Conservation (phyloP, 495 filamentous ascomycete species). For the Aspergillus indologenus region DNA sequence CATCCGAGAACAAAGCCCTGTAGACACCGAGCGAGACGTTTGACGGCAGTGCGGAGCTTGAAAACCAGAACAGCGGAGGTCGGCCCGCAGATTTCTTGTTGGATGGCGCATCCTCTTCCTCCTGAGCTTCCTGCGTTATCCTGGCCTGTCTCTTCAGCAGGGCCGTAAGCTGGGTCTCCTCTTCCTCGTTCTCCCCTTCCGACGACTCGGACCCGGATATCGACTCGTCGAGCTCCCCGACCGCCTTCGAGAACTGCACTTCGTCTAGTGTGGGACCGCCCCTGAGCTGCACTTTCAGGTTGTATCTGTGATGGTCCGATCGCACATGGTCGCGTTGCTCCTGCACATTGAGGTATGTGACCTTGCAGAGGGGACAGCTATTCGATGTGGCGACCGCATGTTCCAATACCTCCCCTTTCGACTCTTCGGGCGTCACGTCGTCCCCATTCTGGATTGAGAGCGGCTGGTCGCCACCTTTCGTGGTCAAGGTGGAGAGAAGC, state of each 20-base stretch:
- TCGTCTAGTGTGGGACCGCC: slow-evolving; percentile 68
- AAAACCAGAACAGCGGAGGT: slow-evolving; percentile 82
- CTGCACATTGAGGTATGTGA: slow-evolving; percentile 64
- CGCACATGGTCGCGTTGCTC: slow-evolving; percentile 84
- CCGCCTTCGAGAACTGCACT: slow-evolving; percentile 74
- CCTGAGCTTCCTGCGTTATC: slow-evolving; percentile 53
- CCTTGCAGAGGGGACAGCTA: slow-evolving; percentile 76
- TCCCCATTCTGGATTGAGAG: slow-evolving; percentile 25
- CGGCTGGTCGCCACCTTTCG: slow-evolving; percentile 47
- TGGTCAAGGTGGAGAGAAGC: slow-evolving; percentile 65
- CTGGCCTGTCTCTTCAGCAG: slow-evolving; percentile 81
- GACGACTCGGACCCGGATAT: slow-evolving; percentile 77
- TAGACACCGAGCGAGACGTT: slow-evolving; percentile 85
- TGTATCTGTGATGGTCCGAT: slow-evolving; percentile 93
- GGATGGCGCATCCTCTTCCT: slow-evolving; percentile 46
- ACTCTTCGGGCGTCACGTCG: slow-evolving; percentile 18
- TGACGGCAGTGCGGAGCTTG: slow-evolving; percentile 65
- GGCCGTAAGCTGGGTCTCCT: slow-evolving; percentile 59
- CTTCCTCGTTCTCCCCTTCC: slow-evolving; percentile 53
- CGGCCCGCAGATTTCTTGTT: slow-evolving; percentile 60
- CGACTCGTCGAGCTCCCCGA: slow-evolving; percentile 83
- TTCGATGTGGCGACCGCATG: slow-evolving; percentile 59
- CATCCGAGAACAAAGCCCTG: slow-evolving; percentile 70
- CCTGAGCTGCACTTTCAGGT: slow-evolving; percentile 82
- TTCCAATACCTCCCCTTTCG: slow-evolving; percentile 35